Conservation (phyloP, 2,329 filamentous ascomycete species). For the Penicillium oxalicum region DNA sequence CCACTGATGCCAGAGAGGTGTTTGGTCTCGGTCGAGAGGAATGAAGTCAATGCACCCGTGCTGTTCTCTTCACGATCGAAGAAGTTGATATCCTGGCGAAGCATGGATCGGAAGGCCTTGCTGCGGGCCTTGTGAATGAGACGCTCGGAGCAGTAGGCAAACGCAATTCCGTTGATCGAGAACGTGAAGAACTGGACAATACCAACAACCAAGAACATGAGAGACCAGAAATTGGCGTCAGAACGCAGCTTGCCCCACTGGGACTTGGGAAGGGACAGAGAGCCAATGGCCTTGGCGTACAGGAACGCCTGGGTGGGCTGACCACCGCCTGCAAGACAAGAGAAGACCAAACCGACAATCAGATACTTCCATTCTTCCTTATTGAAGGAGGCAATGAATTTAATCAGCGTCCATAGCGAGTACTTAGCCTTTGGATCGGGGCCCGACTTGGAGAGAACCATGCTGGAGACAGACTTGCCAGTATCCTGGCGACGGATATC, state of each 20-base stretch:
- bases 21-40: constrained; percentile 83
- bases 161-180: constrained; percentile 61
- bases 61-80: constrained; percentile 89
- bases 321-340: constrained; percentile 70
- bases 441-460: constrained; percentile 56
- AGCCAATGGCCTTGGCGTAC: constrained; percentile 80
- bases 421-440: constrained; percentile 53
- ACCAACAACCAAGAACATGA: constrained; percentile 84
- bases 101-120: constrained; percentile 74
- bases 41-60: constrained; percentile 79
- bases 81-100: constrained; percentile 87
- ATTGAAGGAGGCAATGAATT: constrained; percentile 76
- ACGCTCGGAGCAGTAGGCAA: constrained; percentile 80
- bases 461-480: constrained; percentile 58
- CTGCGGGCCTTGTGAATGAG: constrained; percentile 79
- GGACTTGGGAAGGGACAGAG: constrained; percentile 54
- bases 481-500: constrained; percentile 42
- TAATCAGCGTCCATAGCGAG: constrained; percentile 68
- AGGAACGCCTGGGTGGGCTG: constrained; percentile 74
- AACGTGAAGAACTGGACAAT: constrained; percentile 67
- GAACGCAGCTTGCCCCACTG: constrained; percentile 55
- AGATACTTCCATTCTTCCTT: constrained; percentile 64
- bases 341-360: constrained; percentile 66
- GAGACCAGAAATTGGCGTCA: constrained; percentile 76
- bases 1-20: constrained; percentile 84